Evolutionary conservation across 305 asterid species (phyloP), one percentile per base, ranked within the genome.

Genomic region (Rubia tinctorum): DNA sequence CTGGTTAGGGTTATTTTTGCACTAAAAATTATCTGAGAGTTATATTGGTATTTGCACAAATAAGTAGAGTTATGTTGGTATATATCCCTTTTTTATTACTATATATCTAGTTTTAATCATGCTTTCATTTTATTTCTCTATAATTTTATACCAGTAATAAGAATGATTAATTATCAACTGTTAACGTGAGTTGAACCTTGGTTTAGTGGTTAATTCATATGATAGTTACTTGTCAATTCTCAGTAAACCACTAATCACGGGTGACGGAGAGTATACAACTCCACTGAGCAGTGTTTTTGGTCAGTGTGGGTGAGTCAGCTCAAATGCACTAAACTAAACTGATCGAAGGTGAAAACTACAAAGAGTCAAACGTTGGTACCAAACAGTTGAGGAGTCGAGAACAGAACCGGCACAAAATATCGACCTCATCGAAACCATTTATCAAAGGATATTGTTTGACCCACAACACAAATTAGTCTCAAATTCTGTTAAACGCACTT

Each of bases 401-500:
- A 53, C 8, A 15, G 6, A 59, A 37, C 34, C 18, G 5, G 44
- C 8, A 10, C 25, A 15, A 56, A 18, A 61, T 39, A 30, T 47
- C 12, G 23, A 56, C 71, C 34, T 15, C 72, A 51, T 61, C 56
- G 47, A 30, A 64, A 15, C 2, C 18, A 22, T 62, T 44, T 2
- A 53, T 17, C 11, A 39, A 39, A 27, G 43, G 22, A 34, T 30
- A 1, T 1, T 12, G 17, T 58, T 47, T 60, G 23, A 17, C 7
- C 9, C 66, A 17, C 15, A 42, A 47, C 7, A 1, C 66, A 69
- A 30, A 78, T 18, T 53, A 53, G 59, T 53, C 59, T 17, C 3
- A 76, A 75, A 81, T 83, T 85, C 81, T 53, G 87, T 83, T 86
- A 80, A 78, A 82, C 85, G 72, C 79, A 85, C 81, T 71, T 72